These are phyloP conservation scores for Darksidea phi DNA, from an alignment of 495 filamentous ascomycete species.

Conservation along the genomic window DNA sequence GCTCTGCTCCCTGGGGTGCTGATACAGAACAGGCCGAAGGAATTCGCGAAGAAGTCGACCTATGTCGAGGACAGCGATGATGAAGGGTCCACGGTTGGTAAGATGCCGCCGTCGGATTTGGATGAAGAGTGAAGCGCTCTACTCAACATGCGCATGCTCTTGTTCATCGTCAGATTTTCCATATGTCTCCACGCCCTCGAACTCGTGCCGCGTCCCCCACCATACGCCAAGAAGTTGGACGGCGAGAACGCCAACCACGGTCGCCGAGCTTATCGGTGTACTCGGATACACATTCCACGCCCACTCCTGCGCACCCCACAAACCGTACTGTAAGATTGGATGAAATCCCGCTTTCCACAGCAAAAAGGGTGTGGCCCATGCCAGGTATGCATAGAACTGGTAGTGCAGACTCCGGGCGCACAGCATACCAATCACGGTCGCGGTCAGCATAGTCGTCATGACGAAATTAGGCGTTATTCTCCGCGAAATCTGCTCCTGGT, in stretches of 20 bases:
- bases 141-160: slow-evolving; percentile 33
- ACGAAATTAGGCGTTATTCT: slow-evolving; percentile 71
- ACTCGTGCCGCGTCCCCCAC: slow-evolving; percentile 56
- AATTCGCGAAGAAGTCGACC: slow-evolving; percentile 66
- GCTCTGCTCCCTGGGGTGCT: slow-evolving; percentile 22
- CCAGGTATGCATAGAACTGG: slow-evolving; percentile 93
- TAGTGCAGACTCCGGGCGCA: slow-evolving; percentile 93
- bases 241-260: slow-evolving; percentile 70
- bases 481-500: slow-evolving; percentile 55
- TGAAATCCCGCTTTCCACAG: slow-evolving; percentile 79
- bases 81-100: slow-evolving; percentile 74
- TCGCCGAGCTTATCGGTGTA: slow-evolving; percentile 70
- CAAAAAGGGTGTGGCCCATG: slow-evolving; percentile 88
- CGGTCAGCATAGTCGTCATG: slow-evolving; percentile 73
- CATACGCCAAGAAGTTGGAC: slow-evolving; percentile 63
- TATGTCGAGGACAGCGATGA: slow-evolving; percentile 63
- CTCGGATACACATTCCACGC: slow-evolving; percentile 98
- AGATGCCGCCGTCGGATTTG: slow-evolving; percentile 74
- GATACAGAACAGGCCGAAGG: slow-evolving; percentile 64
- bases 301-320: slow-evolving; percentile 90
- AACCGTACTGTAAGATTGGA: slow-evolving; percentile 64
- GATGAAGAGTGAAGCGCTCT: slow-evolving; percentile 50
- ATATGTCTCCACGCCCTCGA: slow-evolving; percentile 22
- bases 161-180: slow-evolving; percentile 4
- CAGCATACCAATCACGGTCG: slow-evolving; percentile 80